phyloP scores from a whole-genome alignment of 2,329 filamentous ascomycete genomes.

The Aspergillus pseudoviridinutans region DNA sequence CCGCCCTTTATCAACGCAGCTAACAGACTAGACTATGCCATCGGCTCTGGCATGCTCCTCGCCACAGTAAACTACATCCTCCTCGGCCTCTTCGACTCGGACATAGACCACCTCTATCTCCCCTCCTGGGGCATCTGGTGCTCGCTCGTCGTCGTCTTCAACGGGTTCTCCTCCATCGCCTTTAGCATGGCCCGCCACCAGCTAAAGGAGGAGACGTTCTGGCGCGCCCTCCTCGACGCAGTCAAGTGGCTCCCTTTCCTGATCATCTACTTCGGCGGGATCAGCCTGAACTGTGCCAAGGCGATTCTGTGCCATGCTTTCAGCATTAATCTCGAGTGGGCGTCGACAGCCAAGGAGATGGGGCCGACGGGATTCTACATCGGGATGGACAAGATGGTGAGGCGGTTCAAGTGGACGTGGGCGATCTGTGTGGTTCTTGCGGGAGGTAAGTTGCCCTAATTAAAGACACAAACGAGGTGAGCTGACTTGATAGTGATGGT shows the following conservation, averaged over 20 bases:
- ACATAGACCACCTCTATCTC: conserved; percentile 64
- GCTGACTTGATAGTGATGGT: conserved; percentile 20
- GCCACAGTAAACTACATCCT: conserved; percentile 68
- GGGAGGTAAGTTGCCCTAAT: conserved; percentile 14
- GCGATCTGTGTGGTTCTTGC: conserved; percentile 13
- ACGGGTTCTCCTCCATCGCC: conserved; percentile 56
- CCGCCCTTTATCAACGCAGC: neutral
- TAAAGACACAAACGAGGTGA: neutral
- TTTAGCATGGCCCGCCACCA: conserved; percentile 63
- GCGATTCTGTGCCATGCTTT: conserved; percentile 73
- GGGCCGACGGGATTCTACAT: conserved; percentile 73
- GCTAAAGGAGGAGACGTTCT: conserved; percentile 50
- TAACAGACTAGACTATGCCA: conserved; percentile 53
- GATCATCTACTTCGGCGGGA: conserved; percentile 76
- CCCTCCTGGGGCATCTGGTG: conserved; percentile 64
- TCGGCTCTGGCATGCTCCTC: conserved; percentile 64
- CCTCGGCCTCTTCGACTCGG: conserved; percentile 66
- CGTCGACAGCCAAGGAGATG: conserved; percentile 78
- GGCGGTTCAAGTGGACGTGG: conserved; percentile 73
- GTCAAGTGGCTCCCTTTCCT: conserved; percentile 60
- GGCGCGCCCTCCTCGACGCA: conserved; percentile 52
- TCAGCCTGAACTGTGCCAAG: conserved; percentile 72
- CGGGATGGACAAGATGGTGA: conserved; percentile 73
- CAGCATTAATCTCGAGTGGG: conserved; percentile 81
- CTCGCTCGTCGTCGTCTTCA: conserved; percentile 62